Percentiles rank a stretch among this genome's conserved stretches.
Evolutionary conservation across 352 stramenopile species (phyloP).

Genomic region (Globisporangium paroecandrum): DNA sequence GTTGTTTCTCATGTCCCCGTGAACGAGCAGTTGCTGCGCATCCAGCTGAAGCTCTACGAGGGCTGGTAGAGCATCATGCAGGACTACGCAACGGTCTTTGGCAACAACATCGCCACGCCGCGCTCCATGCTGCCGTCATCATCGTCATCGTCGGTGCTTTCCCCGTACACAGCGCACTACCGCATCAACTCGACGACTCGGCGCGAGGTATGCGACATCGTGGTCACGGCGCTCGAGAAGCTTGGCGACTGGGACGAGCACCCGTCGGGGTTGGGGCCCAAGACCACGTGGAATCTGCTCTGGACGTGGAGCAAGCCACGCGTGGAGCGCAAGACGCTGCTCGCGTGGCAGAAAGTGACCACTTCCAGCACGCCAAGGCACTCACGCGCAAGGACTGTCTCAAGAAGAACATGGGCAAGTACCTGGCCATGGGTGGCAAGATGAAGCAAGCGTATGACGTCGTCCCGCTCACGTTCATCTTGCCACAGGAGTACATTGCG

Average conservation of each 20-base stretch:
- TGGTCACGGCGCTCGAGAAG: slow-evolving; percentile 59
- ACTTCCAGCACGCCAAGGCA: slow-evolving; percentile 88
- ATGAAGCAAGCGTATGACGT: slow-evolving; percentile 84
- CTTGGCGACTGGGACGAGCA: slow-evolving; percentile 71
- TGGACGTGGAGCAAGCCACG: slow-evolving; percentile 90
- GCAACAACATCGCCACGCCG: slow-evolving; percentile 29
- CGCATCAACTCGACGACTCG: slow-evolving; percentile 77
- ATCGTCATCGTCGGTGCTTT: slow-evolving; percentile 29
- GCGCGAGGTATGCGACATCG: slow-evolving; percentile 82
- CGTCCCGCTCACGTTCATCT: slow-evolving; percentile 89
- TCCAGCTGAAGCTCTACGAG: slow-evolving; percentile 80
- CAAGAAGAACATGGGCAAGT: slow-evolving; percentile 83
- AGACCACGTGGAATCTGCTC: slow-evolving; percentile 89
- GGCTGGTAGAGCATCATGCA: slow-evolving; percentile 83
- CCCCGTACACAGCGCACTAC: slow-evolving; percentile 61
- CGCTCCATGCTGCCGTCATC: slow-evolving; percentile 29
- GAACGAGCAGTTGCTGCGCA: slow-evolving; percentile 47
- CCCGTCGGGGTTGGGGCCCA: slow-evolving; percentile 71
- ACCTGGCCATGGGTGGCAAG: slow-evolving; percentile 37
- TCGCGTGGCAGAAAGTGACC: slow-evolving; percentile 93
- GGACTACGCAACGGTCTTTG: slow-evolving; percentile 85
- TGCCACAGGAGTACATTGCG: slow-evolving; percentile 90
- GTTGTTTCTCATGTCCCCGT: slow-evolving; percentile 5
- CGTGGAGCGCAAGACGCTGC: slow-evolving; percentile 76
- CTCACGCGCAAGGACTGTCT: slow-evolving; percentile 94